phyloP scores from a whole-genome alignment of 2,329 filamentous ascomycete species.

The Coniochaeta sp. region DNA sequence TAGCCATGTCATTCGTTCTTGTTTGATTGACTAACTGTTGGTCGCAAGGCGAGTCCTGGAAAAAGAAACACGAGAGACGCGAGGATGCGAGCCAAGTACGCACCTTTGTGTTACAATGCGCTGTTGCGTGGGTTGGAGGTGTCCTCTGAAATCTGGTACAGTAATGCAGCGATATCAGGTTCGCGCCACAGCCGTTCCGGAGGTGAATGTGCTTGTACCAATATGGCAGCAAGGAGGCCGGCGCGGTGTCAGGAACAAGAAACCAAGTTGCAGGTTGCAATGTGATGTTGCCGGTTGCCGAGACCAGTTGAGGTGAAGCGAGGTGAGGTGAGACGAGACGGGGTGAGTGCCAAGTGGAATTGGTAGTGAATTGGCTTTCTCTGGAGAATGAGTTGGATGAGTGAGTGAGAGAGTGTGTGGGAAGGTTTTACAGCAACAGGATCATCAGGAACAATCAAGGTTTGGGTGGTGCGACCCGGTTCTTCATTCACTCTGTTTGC shows the following conservation, averaged over 20 bases:
- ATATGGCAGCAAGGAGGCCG: too few relatives aligned
- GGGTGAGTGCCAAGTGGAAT: too few relatives aligned
- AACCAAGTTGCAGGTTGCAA: background rate
- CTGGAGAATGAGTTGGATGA: background rate
- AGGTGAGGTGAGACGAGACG: background rate
- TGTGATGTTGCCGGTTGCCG: background rate
- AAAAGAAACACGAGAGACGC: background rate
- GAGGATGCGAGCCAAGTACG: background rate
- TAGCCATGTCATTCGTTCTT: background rate
- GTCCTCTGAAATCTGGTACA: too few relatives aligned
- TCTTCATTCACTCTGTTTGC: background rate
- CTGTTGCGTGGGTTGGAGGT: background rate
- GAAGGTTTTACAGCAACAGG: background rate
- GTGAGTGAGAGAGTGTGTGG: background rate
- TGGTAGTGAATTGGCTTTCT: background rate
- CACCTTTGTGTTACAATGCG: background rate
- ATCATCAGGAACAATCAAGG: background rate
- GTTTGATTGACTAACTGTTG: too few relatives aligned
- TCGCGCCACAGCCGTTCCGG: too few relatives aligned
- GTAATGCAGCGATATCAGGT: background rate
- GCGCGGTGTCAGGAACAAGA: too few relatives aligned
- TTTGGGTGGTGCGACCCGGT: background rate
- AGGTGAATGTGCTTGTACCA: too few relatives aligned
- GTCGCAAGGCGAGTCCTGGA: too few relatives aligned
- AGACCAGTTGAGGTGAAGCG: background rate